Conservation (phyloP, 1,284 basidiomycete species). For the Naganishia liquefaciens region DNA sequence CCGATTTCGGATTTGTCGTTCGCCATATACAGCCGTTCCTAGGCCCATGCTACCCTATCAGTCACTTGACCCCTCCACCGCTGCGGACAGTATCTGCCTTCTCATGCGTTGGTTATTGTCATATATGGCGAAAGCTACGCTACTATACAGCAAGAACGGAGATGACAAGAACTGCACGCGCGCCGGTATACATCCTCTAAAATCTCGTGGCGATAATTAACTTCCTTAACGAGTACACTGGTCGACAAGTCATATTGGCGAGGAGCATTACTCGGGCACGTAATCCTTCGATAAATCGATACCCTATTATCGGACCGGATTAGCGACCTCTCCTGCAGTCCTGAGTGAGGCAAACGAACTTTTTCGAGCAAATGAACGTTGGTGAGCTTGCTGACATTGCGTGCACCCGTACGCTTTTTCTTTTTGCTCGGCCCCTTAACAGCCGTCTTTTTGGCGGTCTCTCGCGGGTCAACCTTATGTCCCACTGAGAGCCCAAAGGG, state of each 20-base stretch:
- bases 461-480: conserved; percentile 31
- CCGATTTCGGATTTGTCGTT: neutral
- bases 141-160: no score
- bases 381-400: conserved; percentile 50
- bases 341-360: conserved; percentile 37
- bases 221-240: no score
- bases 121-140: no score
- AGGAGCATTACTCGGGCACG: conserved; percentile 32
- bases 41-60: no score
- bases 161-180: no score
- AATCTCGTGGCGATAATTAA: no score
- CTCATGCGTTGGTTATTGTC: no score
- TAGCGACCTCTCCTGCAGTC: neutral
- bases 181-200: no score
- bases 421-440: conserved; percentile 34
- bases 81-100: no score
- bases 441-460: conserved; percentile 30
- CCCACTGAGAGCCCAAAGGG: conserved; percentile 37
- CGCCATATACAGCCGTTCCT: no score
- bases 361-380: conserved; percentile 53
- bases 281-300: conserved; percentile 54
- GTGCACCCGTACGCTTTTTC: conserved; percentile 48
- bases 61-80: no score
- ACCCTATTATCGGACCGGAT: conserved; percentile 40
- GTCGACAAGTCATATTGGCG: no score